These are phyloP conservation scores for Piper betle DNA, from an alignment of 164 flowering plant species.

Conservation along the genomic window DNA sequence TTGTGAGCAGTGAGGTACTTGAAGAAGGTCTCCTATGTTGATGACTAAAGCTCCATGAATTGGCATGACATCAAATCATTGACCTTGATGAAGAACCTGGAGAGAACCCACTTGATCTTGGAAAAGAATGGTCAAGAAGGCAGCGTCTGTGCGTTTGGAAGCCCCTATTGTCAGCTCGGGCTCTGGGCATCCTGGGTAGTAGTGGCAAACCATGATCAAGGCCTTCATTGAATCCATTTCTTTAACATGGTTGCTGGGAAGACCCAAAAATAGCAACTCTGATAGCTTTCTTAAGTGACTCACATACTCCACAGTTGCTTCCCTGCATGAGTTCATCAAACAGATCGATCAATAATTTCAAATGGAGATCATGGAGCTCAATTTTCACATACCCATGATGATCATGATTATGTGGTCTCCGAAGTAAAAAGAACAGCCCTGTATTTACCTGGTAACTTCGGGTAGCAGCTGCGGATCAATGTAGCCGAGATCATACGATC, in stretches of 20 bases:
- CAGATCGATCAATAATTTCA: no score
- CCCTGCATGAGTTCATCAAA: constrained; percentile 7
- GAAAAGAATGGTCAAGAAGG: constrained; percentile 17
- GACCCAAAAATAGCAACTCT: constrained; percentile 20
- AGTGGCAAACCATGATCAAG: constrained; percentile 4
- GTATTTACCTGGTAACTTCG: constrained; percentile 3
- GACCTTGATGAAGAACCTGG: constrained; percentile 14
- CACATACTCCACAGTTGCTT: constrained; percentile 9
- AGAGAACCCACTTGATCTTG: constrained; percentile 22
- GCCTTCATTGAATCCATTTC: constrained; percentile 13
- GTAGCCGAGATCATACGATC: constrained; percentile 1
- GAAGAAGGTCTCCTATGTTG: constrained; percentile 20
- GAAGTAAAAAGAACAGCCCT: not conserved
- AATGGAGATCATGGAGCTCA: no score
- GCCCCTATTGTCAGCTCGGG: constrained; percentile 17
- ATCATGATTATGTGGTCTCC: no score
- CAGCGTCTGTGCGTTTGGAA: constrained; percentile 19
- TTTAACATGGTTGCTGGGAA: constrained; percentile 14
- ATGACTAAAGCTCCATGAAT: constrained; percentile 15
- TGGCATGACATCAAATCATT: constrained; percentile 19
- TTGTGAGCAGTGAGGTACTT: constrained; percentile 1
- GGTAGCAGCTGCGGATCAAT: constrained; percentile 6
- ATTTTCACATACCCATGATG: no score
- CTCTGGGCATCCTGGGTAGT: constrained; percentile 24
- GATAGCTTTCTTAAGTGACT: constrained; percentile 4